phyloP scores from a whole-genome alignment of 345 rosid genomes.

The Arabidopsis thaliana region TAIR10.1 NC_003076.8:2098501-2099000 shows the following conservation, averaged over 20 bases:
- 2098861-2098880: conserved; percentile 45
- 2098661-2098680: conserved; percentile 36
- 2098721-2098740: conserved; percentile 14
- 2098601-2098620: conserved; percentile 61
- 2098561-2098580: conserved; percentile 62
- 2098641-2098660: conserved; percentile 54
- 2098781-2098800: background rate
- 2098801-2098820: conserved; percentile 46
- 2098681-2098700: conserved; percentile 32
- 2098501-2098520: conserved; percentile 49
- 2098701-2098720: conserved; percentile 44
- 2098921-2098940: conserved; percentile 39
- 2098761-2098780: conserved; percentile 39
- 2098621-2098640: conserved; percentile 64
- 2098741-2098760: conserved; percentile 13
- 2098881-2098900: conserved; percentile 38
- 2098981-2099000: conserved; percentile 26
- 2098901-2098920: conserved; percentile 43
- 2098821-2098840: conserved; percentile 48
- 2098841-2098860: conserved; percentile 49
- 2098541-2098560: conserved; percentile 53
- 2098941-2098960: conserved; percentile 39
- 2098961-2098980: conserved; percentile 46
- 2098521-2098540: conserved; percentile 55
- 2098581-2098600: conserved; percentile 60